Evolutionary conservation across 768 basidiomycete species (phyloP).

Genomic region (Pleurotus tuber-regium): DNA sequence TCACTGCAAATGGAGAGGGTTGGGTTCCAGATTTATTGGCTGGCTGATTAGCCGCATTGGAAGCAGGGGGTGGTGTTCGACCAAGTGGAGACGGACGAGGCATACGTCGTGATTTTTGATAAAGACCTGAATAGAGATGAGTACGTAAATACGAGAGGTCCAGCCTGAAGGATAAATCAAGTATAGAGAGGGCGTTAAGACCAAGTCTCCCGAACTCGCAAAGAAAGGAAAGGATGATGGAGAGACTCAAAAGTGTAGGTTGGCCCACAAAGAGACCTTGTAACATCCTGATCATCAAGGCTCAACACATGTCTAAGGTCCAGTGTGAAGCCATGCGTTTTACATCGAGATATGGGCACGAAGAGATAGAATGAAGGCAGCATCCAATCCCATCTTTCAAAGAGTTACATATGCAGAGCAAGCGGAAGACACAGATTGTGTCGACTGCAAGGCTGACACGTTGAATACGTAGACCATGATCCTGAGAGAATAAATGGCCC

Average conservation of each 20-base stretch:
- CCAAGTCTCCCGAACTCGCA: constrained; percentile 11
- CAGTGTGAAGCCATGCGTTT: constrained; percentile 5
- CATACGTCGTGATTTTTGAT: constrained; percentile 80
- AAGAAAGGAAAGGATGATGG: constrained; percentile 8
- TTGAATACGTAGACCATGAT: constrained; percentile 7
- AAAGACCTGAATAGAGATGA: constrained; percentile 55
- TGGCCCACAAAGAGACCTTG: constrained; percentile 2
- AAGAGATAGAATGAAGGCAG: constrained; percentile 36
- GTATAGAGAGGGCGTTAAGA: constrained; percentile 6
- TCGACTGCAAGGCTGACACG: constrained; percentile 4
- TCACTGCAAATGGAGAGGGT: constrained; percentile 21
- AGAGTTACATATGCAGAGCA: neutral
- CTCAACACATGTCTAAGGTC: constrained; percentile 1
- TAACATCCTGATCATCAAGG: constrained; percentile 1
- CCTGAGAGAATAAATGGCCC: neutral
- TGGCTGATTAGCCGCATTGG: constrained; percentile 24
- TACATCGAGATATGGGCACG: constrained; percentile 4
- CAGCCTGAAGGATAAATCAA: constrained; percentile 10
- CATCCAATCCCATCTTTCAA: constrained; percentile 16
- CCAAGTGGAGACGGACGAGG: constrained; percentile 66
- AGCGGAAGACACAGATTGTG: neutral
- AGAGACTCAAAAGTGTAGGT: too few relatives aligned
- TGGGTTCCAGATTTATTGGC: constrained; percentile 11
- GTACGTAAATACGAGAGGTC: constrained; percentile 10
- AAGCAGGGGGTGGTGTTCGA: constrained; percentile 32